phyloP scores from a whole-genome alignment of 2,329 filamentous ascomycete genomes.

The Colletotrichum eleusines region DNA sequence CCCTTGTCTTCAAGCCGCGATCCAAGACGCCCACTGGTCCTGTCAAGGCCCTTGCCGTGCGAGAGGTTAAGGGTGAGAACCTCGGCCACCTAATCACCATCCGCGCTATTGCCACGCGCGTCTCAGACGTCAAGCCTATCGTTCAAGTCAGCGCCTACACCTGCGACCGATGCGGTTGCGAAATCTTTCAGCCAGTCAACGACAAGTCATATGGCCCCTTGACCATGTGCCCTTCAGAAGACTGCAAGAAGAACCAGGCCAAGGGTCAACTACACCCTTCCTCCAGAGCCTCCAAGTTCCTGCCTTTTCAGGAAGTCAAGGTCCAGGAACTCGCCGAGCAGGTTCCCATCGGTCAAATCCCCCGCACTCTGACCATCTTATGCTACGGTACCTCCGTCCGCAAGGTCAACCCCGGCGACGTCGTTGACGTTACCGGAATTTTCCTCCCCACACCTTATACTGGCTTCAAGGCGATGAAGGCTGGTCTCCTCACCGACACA shows the following conservation, averaged over 20 bases:
- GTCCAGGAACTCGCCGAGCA: constrained; percentile 99
- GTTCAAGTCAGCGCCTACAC: constrained; percentile 99
- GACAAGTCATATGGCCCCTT: constrained; percentile 93
- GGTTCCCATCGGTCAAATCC: constrained; percentile 97
- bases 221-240: constrained; percentile 86
- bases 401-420: constrained; percentile 91
- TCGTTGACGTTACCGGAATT: constrained; percentile 93
- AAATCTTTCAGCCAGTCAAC: constrained; percentile 96
- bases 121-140: constrained; percentile 97
- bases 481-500: constrained; percentile 95
- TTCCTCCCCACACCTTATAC: constrained; percentile 98
- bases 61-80: constrained; percentile 92
- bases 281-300: constrained; percentile 95
- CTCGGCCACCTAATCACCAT: constrained; percentile 94
- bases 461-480: constrained; percentile 97
- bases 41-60: constrained; percentile 82
- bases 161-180: constrained; percentile 94
- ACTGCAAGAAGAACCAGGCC: constrained; percentile 89
- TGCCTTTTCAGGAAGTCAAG: constrained; percentile 98
- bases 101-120: constrained; percentile 91
- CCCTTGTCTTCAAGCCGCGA: constrained; percentile 93
- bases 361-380: constrained; percentile 87
- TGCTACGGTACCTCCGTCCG: constrained; percentile 90
- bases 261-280: constrained; percentile 95
- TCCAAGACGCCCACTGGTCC: constrained; percentile 76